Percentiles rank a stretch among this genome's conserved stretches.
Evolutionary conservation across 306 rosid species (phyloP).

Genomic region (Lathyrus tuberosus): DNA sequence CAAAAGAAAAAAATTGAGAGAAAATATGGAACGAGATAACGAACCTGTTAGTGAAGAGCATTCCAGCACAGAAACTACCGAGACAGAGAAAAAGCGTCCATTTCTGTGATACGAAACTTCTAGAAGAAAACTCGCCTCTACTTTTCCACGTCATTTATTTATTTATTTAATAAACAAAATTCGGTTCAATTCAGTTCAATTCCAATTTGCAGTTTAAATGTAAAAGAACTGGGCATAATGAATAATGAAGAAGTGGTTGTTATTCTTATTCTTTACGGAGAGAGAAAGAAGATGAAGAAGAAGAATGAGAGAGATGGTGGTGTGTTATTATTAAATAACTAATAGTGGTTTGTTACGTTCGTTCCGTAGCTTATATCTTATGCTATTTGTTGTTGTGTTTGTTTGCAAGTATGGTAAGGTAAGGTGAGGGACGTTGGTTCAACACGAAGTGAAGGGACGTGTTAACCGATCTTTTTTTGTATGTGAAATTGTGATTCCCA

Average conservation of each 20-base stretch:
- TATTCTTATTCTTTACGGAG: neutral
- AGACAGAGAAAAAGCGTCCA: constrained; percentile 85
- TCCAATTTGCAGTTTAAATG: constrained; percentile 16
- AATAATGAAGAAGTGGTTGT: constrained; percentile 23
- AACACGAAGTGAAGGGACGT: constrained; percentile 61
- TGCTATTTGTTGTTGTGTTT: constrained; percentile 43
- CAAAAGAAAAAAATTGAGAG: neutral
- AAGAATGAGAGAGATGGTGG: constrained; percentile 27
- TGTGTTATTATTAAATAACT: constrained; percentile 11
- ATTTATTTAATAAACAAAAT: neutral
- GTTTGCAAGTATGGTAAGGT: constrained; percentile 66
- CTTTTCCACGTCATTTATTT: constrained; percentile 76
- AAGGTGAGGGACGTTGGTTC: constrained; percentile 53
- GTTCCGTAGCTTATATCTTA: constrained; percentile 47
- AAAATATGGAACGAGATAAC: constrained; percentile 17
- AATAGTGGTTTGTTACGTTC: constrained; percentile 21
- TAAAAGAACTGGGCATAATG: constrained; percentile 25
- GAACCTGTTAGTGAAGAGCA: constrained; percentile 93
- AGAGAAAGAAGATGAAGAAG: constrained; percentile 7
- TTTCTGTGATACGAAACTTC: constrained; percentile 65
- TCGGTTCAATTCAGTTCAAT: neutral
- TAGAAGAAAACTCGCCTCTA: constrained; percentile 74
- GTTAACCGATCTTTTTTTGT: constrained; percentile 53
- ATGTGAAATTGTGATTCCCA: constrained; percentile 26
- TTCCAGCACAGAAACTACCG: constrained; percentile 86